Base-by-base conservation (phyloP, 129 eudicot species). In the Flaveria trinervia region DNA sequence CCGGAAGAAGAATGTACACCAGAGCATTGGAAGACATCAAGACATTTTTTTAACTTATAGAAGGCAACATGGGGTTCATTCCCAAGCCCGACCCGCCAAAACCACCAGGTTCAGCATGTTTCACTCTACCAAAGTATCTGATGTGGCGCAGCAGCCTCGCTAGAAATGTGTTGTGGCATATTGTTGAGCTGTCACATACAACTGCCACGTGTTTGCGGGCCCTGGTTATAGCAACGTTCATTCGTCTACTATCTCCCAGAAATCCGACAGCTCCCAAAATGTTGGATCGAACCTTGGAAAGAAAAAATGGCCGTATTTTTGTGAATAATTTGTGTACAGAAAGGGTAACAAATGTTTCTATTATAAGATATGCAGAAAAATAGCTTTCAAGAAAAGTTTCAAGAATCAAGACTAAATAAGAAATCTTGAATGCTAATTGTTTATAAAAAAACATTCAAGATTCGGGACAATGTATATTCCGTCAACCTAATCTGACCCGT, bases 161-260 rank as follows among this genome's bases (percentile, higher is more conserved):
- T 79, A 93, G 74, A 64, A 86, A 93, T 36, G 97, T 85, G 86
- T 93, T 93, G 51, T 93, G 98, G 80, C 98, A 93, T 83, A 93
- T 93, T 9, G 98, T 93, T 52, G 98, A 93, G 86, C 98, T 93
- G 73, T 93, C 98, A 84, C 98, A 93, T 39, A 93, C 86, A 36
- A 93, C 88, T 18, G 97, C 97, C 74, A 90, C 98, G 49, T 93
- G 98, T 80, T 93, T 93, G 62, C 98, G 91, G 48, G 98, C 97
- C 76, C 98, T 87, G 20, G 98, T 93, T 82, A 93, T 90, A 76
- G 97, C 98, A 16, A 93, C 98, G 64, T 93, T 93, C 97, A 93
- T 93, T 67, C 98, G 80, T 83, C 98, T 73, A 81, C 96, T 90
- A 73, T 93, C 98, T 52, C 98, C 98, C 18, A 93, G 74, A 80